Evolutionary conservation across 805 yeast species (phyloP), one percentile per base, ranked within the genome.

Genomic region (Saitoella complicata): DNA sequence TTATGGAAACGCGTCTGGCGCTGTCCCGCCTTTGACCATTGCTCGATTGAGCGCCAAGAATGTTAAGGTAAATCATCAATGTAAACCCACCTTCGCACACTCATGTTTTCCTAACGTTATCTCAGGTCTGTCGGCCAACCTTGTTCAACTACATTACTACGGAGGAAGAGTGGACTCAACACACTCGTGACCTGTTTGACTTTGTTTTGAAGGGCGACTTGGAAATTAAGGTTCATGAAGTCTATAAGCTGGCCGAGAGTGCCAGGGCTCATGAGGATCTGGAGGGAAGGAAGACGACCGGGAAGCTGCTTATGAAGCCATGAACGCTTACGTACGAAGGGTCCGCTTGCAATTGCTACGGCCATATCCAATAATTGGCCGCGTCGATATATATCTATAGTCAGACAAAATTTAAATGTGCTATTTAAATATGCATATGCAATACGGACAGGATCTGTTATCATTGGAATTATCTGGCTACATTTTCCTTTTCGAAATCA

Each of bases 1-100:
- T 32, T 85, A 66, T 55, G 97, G 97, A 48, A 85, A 85, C 55
- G 80, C 95, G 6, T 78, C 87, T 5, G 97, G 97, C 11, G 65
- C 76, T 1, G 84, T 85, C 32, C 77, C 82, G 0, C 88, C 93
- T 9, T 53, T 84, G n/a, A 31, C 63, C 1, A 56, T 83, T 3
- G 11, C 11, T 33, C 11, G 11, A 4, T 11, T 33, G 10, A 10
- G 11, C 36, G 36, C n/a, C 36, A 33, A 33, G 36, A 11, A 9
- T 9, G 11, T 33, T 4, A 33, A 33, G 36, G 36, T 33, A 11
- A 9, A 33, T 9, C 36, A 2, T 33, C 4, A 2, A 9, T 11
- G 36, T 4, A 10, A 3, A 4, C 4, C 3, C 4, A 11, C 36
- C 4, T 4, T 10, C 36, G 11, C 4, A 11, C 2, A 4, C 76